Evolutionary conservation across 2,329 filamentous ascomycete species (phyloP), one percentile per base, ranked within the genome.

Genomic region (Akanthomyces dipterigenus): DNA sequence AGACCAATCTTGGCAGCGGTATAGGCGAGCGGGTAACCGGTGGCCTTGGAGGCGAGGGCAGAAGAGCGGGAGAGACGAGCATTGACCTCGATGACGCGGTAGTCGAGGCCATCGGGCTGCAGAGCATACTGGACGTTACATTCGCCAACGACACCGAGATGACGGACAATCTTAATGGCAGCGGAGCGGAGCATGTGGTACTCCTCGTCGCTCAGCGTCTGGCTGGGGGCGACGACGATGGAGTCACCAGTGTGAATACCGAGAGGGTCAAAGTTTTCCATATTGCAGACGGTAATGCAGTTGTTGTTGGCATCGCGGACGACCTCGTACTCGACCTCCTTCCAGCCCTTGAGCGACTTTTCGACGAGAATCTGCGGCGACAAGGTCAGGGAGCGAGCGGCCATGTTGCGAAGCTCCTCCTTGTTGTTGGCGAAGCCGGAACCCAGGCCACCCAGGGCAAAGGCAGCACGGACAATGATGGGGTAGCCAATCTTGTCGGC

Each of bases 311-410:
- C 93, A 76, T 99, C 95, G 69, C 95, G 90, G 65, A 98, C 95
- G 62, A 98, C 95, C 77, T 98, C 95, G 72, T 98, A 99, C 77
- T 99, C 95, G 55, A 97, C 89, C 77, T 99, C 95, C 79, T 99
- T 99, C 95, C 95, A 99, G 75, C 95, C 95, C 82, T 97, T 98
- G 68, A 99, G 86, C 57, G 92, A 96, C 79, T 98, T 98, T 82
- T 99, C 95, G 63, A 99, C 93, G 73, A 99, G 78, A 70, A 99
- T 97, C 77, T 99, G 95, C 55, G 95, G 93, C 2, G 93, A 93
- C 40, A 98, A 85, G 49, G 93, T 96, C 62, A 99, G 83, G 51
- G 93, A 98, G 66, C 91, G 88, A 64, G 95, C 93, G 66, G 93
- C 89, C 83, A 99, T 84, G 77, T 98, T 92, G 73, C 90, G 88